phyloP scores from a whole-genome alignment of 2,329 filamentous ascomycete genomes.

The Penicillium nordicum region DNA sequence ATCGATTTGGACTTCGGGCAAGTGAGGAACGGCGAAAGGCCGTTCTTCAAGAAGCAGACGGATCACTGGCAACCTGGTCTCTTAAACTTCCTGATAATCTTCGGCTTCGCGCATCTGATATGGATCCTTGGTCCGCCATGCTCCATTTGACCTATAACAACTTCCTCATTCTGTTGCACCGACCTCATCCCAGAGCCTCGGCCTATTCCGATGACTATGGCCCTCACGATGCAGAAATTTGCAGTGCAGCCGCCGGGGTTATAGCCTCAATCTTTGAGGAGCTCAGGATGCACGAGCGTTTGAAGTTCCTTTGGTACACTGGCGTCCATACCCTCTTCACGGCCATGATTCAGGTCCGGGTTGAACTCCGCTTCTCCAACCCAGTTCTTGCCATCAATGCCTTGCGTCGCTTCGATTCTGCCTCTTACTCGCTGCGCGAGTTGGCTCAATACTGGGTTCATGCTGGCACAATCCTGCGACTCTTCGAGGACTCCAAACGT shows the following conservation, averaged over 20 bases:
- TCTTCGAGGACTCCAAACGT: conserved; percentile 45
- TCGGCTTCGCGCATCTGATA: conserved; percentile 40
- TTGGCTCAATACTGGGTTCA: conserved; percentile 44
- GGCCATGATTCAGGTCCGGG: conserved; percentile 47
- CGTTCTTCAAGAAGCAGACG: conserved; percentile 41
- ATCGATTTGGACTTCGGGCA: conserved; percentile 42
- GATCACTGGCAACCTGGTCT: conserved; percentile 43
- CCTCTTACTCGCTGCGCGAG: conserved; percentile 41
- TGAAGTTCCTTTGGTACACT: conserved; percentile 46
- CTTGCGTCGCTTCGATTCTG: conserved; percentile 44
- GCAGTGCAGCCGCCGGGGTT: conserved; percentile 44
- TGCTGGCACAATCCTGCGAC: conserved; percentile 42
- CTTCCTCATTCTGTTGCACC: conserved; percentile 45
- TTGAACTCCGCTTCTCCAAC: conserved; percentile 46
- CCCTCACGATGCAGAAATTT: conserved; percentile 46
- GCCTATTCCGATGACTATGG: conserved; percentile 45
- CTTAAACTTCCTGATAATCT: conserved; percentile 41
- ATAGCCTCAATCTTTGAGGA: conserved; percentile 47
- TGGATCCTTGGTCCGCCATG: conserved; percentile 45
- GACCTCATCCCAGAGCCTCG: conserved; percentile 43
- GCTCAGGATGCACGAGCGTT: conserved; percentile 39
- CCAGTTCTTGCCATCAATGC: conserved; percentile 46
- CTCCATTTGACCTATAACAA: conserved; percentile 47
- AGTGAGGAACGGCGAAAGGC: conserved; percentile 41
- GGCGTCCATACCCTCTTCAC: conserved; percentile 46